Percentiles rank a stretch among this genome's conserved stretches.
phyloP scores from a whole-genome alignment of 2,329 filamentous ascomycete species.

The Colletotrichum lini region DNA sequence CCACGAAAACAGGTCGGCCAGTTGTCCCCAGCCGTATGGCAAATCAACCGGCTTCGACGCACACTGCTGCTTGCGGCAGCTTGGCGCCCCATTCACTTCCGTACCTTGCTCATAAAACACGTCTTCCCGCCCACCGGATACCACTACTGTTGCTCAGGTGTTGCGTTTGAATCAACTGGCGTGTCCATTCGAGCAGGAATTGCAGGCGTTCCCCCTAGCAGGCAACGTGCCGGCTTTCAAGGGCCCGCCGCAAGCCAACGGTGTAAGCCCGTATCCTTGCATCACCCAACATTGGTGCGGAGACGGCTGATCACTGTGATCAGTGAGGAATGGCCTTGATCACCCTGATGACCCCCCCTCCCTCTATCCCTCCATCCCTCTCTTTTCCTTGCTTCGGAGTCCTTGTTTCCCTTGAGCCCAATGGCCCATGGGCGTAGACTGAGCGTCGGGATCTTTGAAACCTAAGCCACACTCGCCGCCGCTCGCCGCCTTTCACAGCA shows the following conservation, averaged over 20 bases:
- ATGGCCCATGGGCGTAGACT: not conserved
- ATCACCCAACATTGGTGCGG: not conserved
- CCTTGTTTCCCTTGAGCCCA: not conserved
- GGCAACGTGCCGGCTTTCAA: conserved; percentile 10
- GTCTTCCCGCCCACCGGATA: too few species aligned
- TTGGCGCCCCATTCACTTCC: conserved; percentile 9
- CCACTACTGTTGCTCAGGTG: not conserved
- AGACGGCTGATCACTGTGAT: conserved; percentile 14
- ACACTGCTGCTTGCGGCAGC: conserved; percentile 8
- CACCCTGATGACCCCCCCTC: not conserved
- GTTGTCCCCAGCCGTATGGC: not conserved
- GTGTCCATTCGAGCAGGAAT: not conserved
- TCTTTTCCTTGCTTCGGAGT: conserved; percentile 3
- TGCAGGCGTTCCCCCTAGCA: not conserved
- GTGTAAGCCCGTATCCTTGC: conserved; percentile 8
- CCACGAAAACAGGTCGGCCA: too few species aligned
- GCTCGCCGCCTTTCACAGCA: not conserved
- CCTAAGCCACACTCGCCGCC: conserved; percentile 10
- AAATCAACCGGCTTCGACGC: not conserved
- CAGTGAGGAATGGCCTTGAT: not conserved
- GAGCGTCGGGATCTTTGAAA: conserved; percentile 13
- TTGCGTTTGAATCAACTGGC: not conserved
- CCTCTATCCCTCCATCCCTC: not conserved
- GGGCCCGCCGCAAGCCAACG: not conserved
- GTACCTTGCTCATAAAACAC: not conserved